phyloP scores from a whole-genome alignment of 352 stramenopile species.

The Phytophthora crassamura region DNA sequence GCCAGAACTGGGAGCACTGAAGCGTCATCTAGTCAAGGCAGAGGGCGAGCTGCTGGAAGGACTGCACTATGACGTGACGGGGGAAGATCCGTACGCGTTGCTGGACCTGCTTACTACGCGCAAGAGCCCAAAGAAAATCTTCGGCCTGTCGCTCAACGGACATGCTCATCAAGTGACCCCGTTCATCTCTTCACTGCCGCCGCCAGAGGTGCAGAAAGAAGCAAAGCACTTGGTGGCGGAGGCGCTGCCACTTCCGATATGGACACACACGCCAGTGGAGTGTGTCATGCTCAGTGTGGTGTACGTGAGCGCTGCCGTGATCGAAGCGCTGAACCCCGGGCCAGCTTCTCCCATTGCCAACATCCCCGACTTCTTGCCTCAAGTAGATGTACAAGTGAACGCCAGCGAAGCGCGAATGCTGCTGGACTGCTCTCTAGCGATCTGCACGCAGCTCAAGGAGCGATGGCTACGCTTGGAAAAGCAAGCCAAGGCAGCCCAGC shows the following conservation, averaged over 20 bases:
- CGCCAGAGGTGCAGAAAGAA: slow-evolving; percentile 67
- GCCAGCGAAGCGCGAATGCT: slow-evolving; percentile 54
- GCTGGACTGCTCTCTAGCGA: slow-evolving; percentile 61
- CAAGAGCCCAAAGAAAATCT: slow-evolving; percentile 54
- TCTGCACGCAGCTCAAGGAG: slow-evolving; percentile 66
- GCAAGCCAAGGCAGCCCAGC: slow-evolving; percentile 37
- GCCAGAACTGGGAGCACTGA: slow-evolving; percentile 56
- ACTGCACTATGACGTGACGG: slow-evolving; percentile 77
- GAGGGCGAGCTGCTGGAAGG: slow-evolving; percentile 76
- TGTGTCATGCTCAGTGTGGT: slow-evolving; percentile 74
- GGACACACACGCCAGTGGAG: slow-evolving; percentile 63
- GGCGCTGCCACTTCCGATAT: slow-evolving; percentile 62
- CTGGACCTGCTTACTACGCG: slow-evolving; percentile 70
- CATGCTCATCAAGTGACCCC: slow-evolving; percentile 14
- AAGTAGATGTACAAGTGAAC: slow-evolving; percentile 50
- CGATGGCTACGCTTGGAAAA: slow-evolving; percentile 70
- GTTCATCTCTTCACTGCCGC: slow-evolving; percentile 35
- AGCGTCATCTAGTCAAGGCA: slow-evolving; percentile 64
- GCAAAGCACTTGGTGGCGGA: slow-evolving; percentile 71
- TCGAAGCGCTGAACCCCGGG: slow-evolving; percentile 36
- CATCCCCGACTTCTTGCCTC: slow-evolving; percentile 56
- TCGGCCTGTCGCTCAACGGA: slow-evolving; percentile 19
- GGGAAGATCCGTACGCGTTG: slow-evolving; percentile 71
- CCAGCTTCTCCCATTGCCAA: slow-evolving; percentile 2
- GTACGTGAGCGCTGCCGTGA: slow-evolving; percentile 72